Base-by-base conservation (phyloP, 2,329 filamentous ascomycete genomes). In the Pestalotiopsis sp. region DNA sequence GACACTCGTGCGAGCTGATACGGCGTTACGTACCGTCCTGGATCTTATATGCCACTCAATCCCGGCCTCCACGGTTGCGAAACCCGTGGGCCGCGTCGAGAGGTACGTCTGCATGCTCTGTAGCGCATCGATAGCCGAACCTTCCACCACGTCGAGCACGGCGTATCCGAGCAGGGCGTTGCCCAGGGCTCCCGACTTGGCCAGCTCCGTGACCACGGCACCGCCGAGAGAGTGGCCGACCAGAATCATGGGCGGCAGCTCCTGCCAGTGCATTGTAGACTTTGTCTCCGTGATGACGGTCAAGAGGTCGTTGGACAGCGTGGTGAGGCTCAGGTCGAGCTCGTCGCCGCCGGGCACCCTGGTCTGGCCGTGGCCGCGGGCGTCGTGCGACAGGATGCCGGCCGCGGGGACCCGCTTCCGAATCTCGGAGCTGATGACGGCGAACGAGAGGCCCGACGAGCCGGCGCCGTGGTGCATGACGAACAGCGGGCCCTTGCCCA, bases 41-140 rank as follows among this genome's bases (percentile, higher is more conserved):
- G 93, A 94, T 57, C 95, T 91, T 27, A 94, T 89, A 79, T 99
- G 96, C 96, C 96, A 99, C 75, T 97, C 93, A 72, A 99, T 94
- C 6, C 92, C 95, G 4, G 92, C 89, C 71, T 92, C 86, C 20
- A 97, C 74, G 13, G 90, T 92, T n/a, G 89, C 84, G 75, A 99
- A 99, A 2, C 90, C 89, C 9, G 85, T 84, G 0, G 96, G 96
- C 25, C 96, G 88, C 4, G 91, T 94, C 1, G 92, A 91, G 23
- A 99, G 87, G 79, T 98, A 98, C 3, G 91, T 92, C 73, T 96
- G 92, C 96, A 99, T 99, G 80, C 92, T 95, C 79, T 94, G 91
- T 66, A 99, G 85, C 2, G 96, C 95, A 78, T 98, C 96, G 80
- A 99, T 95, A 41, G 96, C 96, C 0, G 93, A 97, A 12, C 96